A percentile compares a stretch with the other conserved stretches of the same genome.
Conservation (phyloP, 2,329 filamentous ascomycete genomes). For the Fulvia fulva region DNA sequence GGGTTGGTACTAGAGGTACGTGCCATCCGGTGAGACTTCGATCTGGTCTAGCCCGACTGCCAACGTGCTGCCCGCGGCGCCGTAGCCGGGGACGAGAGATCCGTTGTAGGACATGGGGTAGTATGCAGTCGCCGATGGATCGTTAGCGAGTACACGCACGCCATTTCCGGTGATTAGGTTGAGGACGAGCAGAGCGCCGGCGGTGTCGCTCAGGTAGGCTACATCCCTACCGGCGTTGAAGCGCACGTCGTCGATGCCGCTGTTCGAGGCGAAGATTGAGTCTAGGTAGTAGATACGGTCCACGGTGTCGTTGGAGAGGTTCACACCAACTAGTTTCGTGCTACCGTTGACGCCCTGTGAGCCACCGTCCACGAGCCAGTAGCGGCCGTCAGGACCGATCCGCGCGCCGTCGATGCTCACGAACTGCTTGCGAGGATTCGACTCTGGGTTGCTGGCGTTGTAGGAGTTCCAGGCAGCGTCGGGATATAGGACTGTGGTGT, state of each 20-base stretch:
- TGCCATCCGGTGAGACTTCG: conserved; percentile 2
- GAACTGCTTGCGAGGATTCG: conserved; percentile 25
- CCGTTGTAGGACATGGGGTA: conserved; percentile 1
- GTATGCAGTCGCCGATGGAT: neutral
- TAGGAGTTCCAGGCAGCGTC: conserved; percentile 31
- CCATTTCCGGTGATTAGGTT: too few species aligned
- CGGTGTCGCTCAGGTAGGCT: conserved; percentile 1
- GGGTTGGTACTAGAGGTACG: conserved; percentile 30
- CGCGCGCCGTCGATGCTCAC: conserved; percentile 24
- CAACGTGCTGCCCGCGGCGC: neutral
- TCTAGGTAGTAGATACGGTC: neutral
- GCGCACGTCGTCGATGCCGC: neutral
- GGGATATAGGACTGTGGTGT: conserved; percentile 27
- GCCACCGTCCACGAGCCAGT: conserved; percentile 30
- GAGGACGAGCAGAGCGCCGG: neutral
- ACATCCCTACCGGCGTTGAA: neutral
- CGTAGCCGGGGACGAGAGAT: neutral
- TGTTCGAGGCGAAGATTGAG: neutral
- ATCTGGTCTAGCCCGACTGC: conserved; percentile 1
- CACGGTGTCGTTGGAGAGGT: neutral
- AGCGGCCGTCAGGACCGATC: conserved; percentile 26
- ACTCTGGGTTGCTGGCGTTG: conserved; percentile 19
- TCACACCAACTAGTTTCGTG: neutral
- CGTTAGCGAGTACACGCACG: neutral
- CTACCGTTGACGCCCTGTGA: neutral